A percentile compares a stretch with the other conserved stretches of the same genome.
These are phyloP conservation scores for Lachancea dasiensis DNA, from an alignment of 805 yeast species.

Conservation along the genomic window DNA sequence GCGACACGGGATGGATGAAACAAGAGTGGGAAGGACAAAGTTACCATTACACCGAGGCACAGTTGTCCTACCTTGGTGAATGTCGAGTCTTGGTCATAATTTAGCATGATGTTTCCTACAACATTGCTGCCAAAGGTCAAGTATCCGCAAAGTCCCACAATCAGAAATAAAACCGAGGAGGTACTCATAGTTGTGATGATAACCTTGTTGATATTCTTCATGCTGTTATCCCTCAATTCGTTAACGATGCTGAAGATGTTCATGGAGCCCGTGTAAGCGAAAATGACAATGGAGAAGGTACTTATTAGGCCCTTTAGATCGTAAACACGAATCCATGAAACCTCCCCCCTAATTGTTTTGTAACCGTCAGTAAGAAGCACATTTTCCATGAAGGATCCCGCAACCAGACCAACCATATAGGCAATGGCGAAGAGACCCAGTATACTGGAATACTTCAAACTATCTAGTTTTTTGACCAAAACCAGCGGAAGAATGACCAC, in stretches of 20 bases:
- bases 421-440: slow-evolving; percentile 62
- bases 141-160: slow-evolving; percentile 66
- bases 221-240: slow-evolving; percentile 52
- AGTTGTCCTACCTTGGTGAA: slow-evolving; percentile 50
- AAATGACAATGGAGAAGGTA: slow-evolving; percentile 67
- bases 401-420: slow-evolving; percentile 52
- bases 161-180: slow-evolving; percentile 51
- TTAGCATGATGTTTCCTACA: slow-evolving; percentile 60
- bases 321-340: slow-evolving; percentile 39
- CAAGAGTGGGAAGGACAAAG: slow-evolving; percentile 71
- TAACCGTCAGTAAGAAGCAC: slow-evolving; percentile 32
- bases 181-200: slow-evolving; percentile 43
- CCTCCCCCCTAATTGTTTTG: slow-evolving; percentile 38
- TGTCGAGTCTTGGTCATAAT: slow-evolving; percentile 51
- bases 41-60: slow-evolving; percentile 63
- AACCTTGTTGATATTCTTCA: slow-evolving; percentile 43
- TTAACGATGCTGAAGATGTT: slow-evolving; percentile 72
- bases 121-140: slow-evolving; percentile 64
- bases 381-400: slow-evolving; percentile 42
- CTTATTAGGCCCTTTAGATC: slow-evolving; percentile 44
- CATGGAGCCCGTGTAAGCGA: slow-evolving; percentile 80
- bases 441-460: slow-evolving; percentile 64
- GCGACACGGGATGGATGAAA: slow-evolving; percentile 79
- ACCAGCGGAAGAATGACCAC: slow-evolving; percentile 58
- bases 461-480: slow-evolving; percentile 56